Base-by-base conservation (phyloP, 805 yeast species). In the Middelhovenomyces tepae region DNA sequence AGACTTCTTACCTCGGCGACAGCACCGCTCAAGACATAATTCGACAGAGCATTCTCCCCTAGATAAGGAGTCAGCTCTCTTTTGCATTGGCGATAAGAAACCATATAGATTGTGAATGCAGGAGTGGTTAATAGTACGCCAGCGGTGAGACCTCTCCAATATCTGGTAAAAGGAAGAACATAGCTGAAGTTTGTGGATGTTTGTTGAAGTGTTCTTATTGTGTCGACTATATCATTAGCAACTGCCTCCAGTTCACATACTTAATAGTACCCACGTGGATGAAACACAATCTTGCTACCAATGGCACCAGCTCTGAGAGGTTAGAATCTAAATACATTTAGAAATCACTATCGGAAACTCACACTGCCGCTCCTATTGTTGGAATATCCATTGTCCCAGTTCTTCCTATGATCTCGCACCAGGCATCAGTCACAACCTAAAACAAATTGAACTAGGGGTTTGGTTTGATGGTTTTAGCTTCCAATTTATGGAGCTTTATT, bases 91-190 rank as follows among this genome's bases (percentile, higher is more conserved):
- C 65, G 46, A 40, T 62, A 62, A 7, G 65, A 47, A 7, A 59
- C 63, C 35, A 63, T 46, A 40, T 62, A 62, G 7, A 59, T 50
- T 15, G 65, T 53, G 44, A 57, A 59, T 5, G 67, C 67, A 1
- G 68, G 68, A 2, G 65, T 60, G 14, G 61, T 53, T 19, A 63
- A 47, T 4, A 48, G 51, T 15, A 61, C 51, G 7, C 64, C 50
- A 1, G 65, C 62, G 3, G 57, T 43, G 17, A 62, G 45, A 1
- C 68, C 68, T 13, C 64, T 45, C 59, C 62, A 62, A 42, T 59
- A 59, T 24, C 58, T 53, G 14, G 46, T 44, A 15, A 63, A 24
- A 6, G 68, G 66, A 35, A 63, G 40, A 20, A 48, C 40, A 42
- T 53, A 52, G 39, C 57, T 46, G 28, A 53, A 51, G 19, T 54